Conservation (phyloP, 2,329 filamentous ascomycete genomes). For the Apiospora saccharicola region DNA sequence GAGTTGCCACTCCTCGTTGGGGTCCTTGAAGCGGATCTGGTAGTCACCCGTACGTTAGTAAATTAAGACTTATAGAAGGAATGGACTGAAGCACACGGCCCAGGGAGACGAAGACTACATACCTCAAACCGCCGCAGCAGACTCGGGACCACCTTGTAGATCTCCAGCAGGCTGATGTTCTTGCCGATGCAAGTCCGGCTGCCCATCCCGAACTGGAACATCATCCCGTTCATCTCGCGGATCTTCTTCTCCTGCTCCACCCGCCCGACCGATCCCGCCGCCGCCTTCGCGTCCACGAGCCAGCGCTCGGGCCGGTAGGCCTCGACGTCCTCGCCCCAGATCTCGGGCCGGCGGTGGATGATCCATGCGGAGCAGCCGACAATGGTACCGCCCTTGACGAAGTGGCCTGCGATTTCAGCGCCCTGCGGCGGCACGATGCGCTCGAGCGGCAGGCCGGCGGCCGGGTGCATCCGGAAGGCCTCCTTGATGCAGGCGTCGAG, state of each 20-base stretch:
- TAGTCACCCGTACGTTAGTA: conserved; percentile 10
- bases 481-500: conserved; percentile 83
- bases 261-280: conserved; percentile 30
- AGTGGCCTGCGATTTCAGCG: conserved; percentile 66
- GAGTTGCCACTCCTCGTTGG: conserved; percentile 62
- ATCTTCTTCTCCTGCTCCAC: conserved; percentile 59
- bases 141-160: conserved; percentile 68
- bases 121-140: conserved; percentile 71
- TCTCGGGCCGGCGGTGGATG: conserved; percentile 69
- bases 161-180: conserved; percentile 69
- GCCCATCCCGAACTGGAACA: conserved; percentile 78
- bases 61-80: neutral
- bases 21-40: conserved; percentile 62
- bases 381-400: conserved; percentile 73
- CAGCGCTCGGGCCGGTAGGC: conserved; percentile 74
- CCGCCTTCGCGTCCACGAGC: conserved; percentile 50
- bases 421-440: conserved; percentile 73
- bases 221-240: conserved; percentile 71
- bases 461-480: conserved; percentile 78
- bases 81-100: too few species aligned
- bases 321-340: conserved; percentile 75
- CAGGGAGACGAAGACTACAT: conserved; percentile 32
- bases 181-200: conserved; percentile 74
- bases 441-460: conserved; percentile 75
- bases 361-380: conserved; percentile 81